Evolutionary conservation across 2,329 filamentous ascomycete species (phyloP).

Genomic region (Penicillium capsulatum): DNA sequence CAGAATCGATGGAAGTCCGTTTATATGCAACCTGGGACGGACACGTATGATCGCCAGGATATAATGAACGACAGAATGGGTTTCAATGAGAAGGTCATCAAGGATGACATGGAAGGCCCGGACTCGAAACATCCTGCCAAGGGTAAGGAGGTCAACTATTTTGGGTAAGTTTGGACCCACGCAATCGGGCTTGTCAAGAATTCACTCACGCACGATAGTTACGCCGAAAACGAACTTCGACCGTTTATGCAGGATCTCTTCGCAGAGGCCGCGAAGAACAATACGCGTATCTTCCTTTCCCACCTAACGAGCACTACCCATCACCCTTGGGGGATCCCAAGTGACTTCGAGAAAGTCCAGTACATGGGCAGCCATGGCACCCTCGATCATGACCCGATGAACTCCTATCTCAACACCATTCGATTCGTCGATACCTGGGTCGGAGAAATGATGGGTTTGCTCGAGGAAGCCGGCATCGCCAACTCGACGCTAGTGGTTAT

Average conservation of each 20-base stretch:
- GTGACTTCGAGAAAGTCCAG: conserved; percentile 24
- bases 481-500: conserved; percentile 47
- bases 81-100: conserved; percentile 29
- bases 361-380: conserved; percentile 26
- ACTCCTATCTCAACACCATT: conserved; percentile 45
- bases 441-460: conserved; percentile 39
- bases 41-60: conserved; percentile 38
- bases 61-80: conserved; percentile 35
- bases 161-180: conserved; percentile 31
- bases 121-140: conserved; percentile 32
- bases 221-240: conserved; percentile 39
- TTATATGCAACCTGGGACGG: conserved; percentile 40
- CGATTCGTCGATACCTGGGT: conserved; percentile 46
- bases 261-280: conserved; percentile 29
- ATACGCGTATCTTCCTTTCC: conserved; percentile 32
- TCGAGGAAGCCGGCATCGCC: conserved; percentile 44
- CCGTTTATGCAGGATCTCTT: conserved; percentile 34
- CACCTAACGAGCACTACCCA: conserved; percentile 38
- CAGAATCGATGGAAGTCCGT: conserved; percentile 32
- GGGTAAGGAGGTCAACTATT: conserved; percentile 43
- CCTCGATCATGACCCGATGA: conserved; percentile 35
- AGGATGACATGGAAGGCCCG: conserved; percentile 25
- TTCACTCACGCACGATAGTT: conserved; percentile 13
- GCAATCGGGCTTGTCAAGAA: too few species aligned
- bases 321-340: conserved; percentile 43